Percentiles rank a stretch among this genome's conserved stretches.
Evolutionary conservation across 2,329 filamentous ascomycete species (phyloP).

Genomic region (Microsporum audouinii): DNA sequence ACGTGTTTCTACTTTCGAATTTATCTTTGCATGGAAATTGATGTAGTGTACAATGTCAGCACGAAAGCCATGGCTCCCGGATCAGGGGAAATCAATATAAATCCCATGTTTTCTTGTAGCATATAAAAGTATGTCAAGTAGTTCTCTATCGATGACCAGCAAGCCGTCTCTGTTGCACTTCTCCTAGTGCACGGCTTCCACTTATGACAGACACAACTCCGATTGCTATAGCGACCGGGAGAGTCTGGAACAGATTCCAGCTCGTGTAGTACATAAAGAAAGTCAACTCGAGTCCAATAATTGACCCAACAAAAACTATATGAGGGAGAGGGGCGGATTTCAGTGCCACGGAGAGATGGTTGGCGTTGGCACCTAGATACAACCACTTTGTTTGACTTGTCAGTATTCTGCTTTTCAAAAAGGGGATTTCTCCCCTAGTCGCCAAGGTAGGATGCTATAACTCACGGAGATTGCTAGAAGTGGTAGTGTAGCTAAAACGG

Average conservation of each 20-base stretch:
- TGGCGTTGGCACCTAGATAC: conserved; percentile 68
- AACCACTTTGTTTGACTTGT: conserved; percentile 52
- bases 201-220: conserved; percentile 67
- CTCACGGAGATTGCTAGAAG: conserved; percentile 59
- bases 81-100: background rate
- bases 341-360: conserved; percentile 65
- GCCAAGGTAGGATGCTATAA: background rate
- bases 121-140: background rate
- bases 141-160: conserved; percentile 49
- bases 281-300: conserved; percentile 76
- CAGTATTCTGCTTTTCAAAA: background rate
- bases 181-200: conserved; percentile 77
- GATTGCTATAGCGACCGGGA: conserved; percentile 61
- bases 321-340: conserved; percentile 69
- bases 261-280: conserved; percentile 90
- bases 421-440: background rate
- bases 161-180: conserved; percentile 80
- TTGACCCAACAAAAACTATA: conserved; percentile 70
- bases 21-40: background rate
- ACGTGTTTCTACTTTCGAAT: background rate
- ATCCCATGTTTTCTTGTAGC: background rate
- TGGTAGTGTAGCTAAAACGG: conserved; percentile 63
- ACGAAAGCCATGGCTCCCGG: background rate
- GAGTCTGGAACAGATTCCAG: conserved; percentile 84
- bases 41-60: background rate